Base-by-base conservation (phyloP, 2,329 filamentous ascomycete genomes). In the Claviceps capensis region DNA sequence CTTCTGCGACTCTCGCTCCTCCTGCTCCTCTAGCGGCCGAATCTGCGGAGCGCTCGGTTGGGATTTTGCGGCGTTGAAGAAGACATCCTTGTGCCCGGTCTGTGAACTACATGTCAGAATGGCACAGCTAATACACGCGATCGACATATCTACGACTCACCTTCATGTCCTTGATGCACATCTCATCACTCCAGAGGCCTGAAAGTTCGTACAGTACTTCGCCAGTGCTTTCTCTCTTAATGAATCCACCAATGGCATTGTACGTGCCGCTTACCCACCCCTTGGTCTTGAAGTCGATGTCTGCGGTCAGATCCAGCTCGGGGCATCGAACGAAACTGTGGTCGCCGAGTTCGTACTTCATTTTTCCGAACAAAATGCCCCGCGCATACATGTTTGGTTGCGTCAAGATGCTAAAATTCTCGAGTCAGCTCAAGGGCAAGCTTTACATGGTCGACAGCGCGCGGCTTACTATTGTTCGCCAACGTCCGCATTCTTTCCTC, bases 301-400 rank as follows among this genome's bases (percentile, higher is more conserved):
- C 91, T 54, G 89, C 91, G 26, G 82, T 79, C 17, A 98, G 75
- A 53, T 89, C 84, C 17, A 88, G 79, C 66, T 97, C 91, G 0
- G 91, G 88, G 66, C 93, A 97, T 58, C 84, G 80, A 19, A 98
- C 87, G 61, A 89, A 88, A 65, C 90, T 95, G 71, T 95, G 90
- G 66, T 97, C 91, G 57, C 91, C 93, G 7, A 98, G 81, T 72
- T 98, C 93, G 68, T 97, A 98, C 69, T 96, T 97, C 93, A 98
- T 97, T 68, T 96, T 97, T 47, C 93, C 93, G 62, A 98, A 96
- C 8, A 98, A 75, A 54, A 98, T 97, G 38, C 93, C 91, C 56
- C 93, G 81, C 22, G 91, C 93, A 67, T 98, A 98, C 89, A 98
- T 98, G 72, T 98, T 98, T 17, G 93, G 93, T 64, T 98, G 93